Evolutionary conservation across 805 yeast genomes (phyloP).

Genomic region (Kuraishia piskuri): DNA sequence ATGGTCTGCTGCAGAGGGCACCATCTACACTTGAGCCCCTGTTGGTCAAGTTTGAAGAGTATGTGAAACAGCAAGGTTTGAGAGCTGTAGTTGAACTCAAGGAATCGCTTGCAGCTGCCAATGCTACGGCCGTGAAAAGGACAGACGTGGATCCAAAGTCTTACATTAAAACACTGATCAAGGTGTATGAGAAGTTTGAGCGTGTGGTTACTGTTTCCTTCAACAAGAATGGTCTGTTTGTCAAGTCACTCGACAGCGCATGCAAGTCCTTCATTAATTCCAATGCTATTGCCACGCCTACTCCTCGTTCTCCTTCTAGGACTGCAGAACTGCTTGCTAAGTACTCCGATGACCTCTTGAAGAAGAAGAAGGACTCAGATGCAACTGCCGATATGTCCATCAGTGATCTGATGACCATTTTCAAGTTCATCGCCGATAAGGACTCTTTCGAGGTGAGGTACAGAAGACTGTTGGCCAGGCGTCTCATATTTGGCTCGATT

Average conservation of each 20-base stretch:
- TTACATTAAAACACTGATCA: slow-evolving; percentile 71
- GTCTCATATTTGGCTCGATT: slow-evolving; percentile 82
- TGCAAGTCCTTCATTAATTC: slow-evolving; percentile 77
- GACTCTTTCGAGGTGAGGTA: slow-evolving; percentile 93
- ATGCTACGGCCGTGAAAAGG: slow-evolving; percentile 3
- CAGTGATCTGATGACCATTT: slow-evolving; percentile 79
- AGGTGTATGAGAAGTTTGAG: slow-evolving; percentile 60
- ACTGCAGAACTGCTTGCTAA: slow-evolving; percentile 91
- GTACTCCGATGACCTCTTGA: slow-evolving; percentile 78
- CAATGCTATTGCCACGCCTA: slow-evolving; percentile 71
- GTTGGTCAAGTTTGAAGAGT: slow-evolving; percentile 61
- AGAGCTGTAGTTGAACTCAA: slow-evolving; percentile 52
- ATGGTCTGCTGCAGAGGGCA: slow-evolving; percentile 65
- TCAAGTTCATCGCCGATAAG: slow-evolving; percentile 84
- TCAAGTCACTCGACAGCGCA: slow-evolving; percentile 83
- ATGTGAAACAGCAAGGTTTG: slow-evolving; percentile 60
- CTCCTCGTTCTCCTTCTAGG: slow-evolving; percentile 51
- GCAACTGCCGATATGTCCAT: slow-evolving; percentile 64
- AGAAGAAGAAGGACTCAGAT: slow-evolving; percentile 47
- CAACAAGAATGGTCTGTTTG: slow-evolving; percentile 66
- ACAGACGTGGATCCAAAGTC: slow-evolving; percentile 55
- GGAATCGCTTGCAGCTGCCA: slow-evolving; percentile 13
- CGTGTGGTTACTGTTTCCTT: slow-evolving; percentile 60
- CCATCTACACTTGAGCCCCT: slow-evolving; percentile 73
- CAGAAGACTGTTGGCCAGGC: slow-evolving; percentile 78